Evolutionary conservation across 139 green algal species (phyloP), one percentile per base, ranked within the genome.

Genomic region (Chlamydomonas eustigma): DNA sequence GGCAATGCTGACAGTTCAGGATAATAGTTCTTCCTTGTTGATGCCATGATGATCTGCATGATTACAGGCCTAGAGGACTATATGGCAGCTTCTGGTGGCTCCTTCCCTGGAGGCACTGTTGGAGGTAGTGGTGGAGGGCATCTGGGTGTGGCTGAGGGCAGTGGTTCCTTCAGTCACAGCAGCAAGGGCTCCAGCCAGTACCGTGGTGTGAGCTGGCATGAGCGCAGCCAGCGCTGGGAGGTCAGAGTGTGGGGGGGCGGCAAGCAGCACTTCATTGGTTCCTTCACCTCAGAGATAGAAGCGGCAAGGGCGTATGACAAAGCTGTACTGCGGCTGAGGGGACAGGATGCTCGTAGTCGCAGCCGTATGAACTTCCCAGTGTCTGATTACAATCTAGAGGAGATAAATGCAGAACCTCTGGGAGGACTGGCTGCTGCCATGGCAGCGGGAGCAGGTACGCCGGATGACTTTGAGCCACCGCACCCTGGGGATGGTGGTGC

Each of bases 241-340:
- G 82, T 85, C 6, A 81, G 85, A 31, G 85, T 85, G 31, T 89
- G 81, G 81, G 81, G 79, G 37, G 75, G 79, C 39, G 85, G 85
- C 76, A 85, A 85, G 66, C 85, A 87, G 74, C 85, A 89, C 63
- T 89, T 89, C 79, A 84, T 89, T 28, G 85, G 66, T 22, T 83
- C 51, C 30, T 89, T 84, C 31, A 79, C 65, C 1, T 72, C 65
- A 25, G 81, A 86, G 74, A 25, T 81, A 31, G 84, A 70, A 28
- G 37, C 81, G 77, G 83, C 83, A 88, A 34, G 80, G 84, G 71
- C 67, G 74, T 3, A 85, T 38, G 84, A 86, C 76, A 79, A 76
- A 37, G 82, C 78, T 24, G 77, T 86, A 4, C 63, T 86, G 22
- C 75, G 71, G 24, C 74, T 83, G 34, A 63, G 76, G 5, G 80